Evolutionary conservation across 352 stramenopile genomes (phyloP).

Genomic region (Globisporangium iwayamae): DNA sequence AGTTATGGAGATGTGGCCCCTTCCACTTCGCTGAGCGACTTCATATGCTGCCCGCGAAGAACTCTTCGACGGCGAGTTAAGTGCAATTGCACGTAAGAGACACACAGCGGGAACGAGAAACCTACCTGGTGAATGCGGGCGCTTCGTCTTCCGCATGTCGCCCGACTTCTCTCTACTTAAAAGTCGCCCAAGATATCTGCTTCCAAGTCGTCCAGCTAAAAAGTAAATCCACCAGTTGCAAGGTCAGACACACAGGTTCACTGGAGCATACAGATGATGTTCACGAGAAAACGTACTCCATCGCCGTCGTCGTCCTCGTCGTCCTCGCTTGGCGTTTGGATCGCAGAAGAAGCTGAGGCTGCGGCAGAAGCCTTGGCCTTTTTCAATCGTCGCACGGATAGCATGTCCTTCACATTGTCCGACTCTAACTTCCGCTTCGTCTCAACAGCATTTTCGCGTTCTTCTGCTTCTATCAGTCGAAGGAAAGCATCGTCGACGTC

Average conservation of each 20-base stretch:
- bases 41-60: background rate
- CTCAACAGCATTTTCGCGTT: conserved; percentile 57
- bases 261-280: conserved; percentile 2
- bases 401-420: conserved; percentile 47
- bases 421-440: conserved; percentile 55
- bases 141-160: background rate
- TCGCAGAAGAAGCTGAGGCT: background rate
- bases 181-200: conserved; percentile 66
- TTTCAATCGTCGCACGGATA: conserved; percentile 48
- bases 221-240: background rate
- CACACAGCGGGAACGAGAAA: background rate
- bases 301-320: conserved; percentile 30
- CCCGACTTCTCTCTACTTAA: conserved; percentile 22
- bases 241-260: conserved; percentile 4
- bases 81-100: too few relatives aligned
- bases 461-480: conserved; percentile 71
- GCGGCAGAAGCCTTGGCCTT: conserved; percentile 13
- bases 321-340: conserved; percentile 16
- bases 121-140: background rate
- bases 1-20: background rate
- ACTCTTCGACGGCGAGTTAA: too few relatives aligned
- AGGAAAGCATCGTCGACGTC: conserved; percentile 78
- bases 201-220: conserved; percentile 71
- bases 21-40: background rate
- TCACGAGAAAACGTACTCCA: conserved; percentile 15